phyloP scores from a whole-genome alignment of 805 yeast species.

The Candida sonorensis region DNA sequence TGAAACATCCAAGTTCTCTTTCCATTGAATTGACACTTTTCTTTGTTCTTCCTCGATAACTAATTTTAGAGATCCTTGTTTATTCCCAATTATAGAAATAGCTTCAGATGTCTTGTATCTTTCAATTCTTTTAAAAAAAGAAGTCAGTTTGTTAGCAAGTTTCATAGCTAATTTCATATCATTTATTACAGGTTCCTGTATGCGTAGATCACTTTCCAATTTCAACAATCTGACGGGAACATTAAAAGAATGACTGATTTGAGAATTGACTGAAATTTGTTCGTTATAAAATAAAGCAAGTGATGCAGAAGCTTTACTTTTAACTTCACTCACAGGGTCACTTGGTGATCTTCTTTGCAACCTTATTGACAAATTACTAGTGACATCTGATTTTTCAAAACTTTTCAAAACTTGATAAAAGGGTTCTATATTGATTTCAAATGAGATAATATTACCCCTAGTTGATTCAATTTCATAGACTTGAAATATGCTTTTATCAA shows the following conservation, averaged over 20 bases:
- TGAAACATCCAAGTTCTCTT: constrained; percentile 42
- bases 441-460: constrained; percentile 45
- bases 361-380: constrained; percentile 40
- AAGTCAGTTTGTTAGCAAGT: constrained; percentile 39
- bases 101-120: constrained; percentile 51
- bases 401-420: constrained; percentile 50
- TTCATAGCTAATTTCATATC: constrained; percentile 51
- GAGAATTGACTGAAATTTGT: constrained; percentile 31
- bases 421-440: constrained; percentile 60
- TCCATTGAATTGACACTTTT: constrained; percentile 54
- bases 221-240: constrained; percentile 65
- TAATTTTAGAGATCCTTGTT: constrained; percentile 43
- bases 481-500: constrained; percentile 41
- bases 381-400: constrained; percentile 46
- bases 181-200: constrained; percentile 58
- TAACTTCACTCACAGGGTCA: constrained; percentile 3
- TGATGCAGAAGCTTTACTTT: constrained; percentile 35
- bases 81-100: constrained; percentile 43
- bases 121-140: constrained; percentile 56
- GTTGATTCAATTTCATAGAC: constrained; percentile 44
- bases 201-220: constrained; percentile 42
- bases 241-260: constrained; percentile 57
- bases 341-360: constrained; percentile 35
- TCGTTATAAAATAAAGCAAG: constrained; percentile 52
- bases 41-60: constrained; percentile 49